phyloP scores from a whole-genome alignment of 345 rosid species.

The Syzygium oleosum region DNA sequence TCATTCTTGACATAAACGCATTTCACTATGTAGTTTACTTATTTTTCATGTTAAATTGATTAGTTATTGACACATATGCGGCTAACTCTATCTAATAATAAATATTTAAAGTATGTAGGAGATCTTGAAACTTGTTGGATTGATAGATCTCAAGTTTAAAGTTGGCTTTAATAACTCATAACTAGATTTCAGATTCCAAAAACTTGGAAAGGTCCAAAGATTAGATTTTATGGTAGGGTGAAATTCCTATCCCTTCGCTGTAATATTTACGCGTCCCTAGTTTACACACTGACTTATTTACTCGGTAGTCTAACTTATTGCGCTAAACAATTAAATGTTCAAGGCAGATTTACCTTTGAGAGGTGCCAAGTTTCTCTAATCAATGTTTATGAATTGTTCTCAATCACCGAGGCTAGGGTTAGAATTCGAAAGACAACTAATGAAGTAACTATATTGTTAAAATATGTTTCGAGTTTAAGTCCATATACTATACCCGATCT shows the following conservation, averaged over 20 bases:
- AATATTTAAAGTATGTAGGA: neutral
- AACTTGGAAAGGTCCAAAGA: neutral
- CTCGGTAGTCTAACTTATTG: neutral
- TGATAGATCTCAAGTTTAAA: neutral
- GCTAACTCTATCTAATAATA: neutral
- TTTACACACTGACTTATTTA: neutral
- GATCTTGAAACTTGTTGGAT: neutral
- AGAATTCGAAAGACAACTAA: neutral
- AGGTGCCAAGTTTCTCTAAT: neutral
- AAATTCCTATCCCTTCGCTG: neutral
- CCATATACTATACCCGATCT: too few species aligned
- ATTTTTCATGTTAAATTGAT: neutral
- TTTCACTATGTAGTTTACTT: neutral
- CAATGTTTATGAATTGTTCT: neutral
- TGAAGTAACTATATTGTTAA: neutral
- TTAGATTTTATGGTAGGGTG: neutral
- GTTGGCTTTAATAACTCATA: neutral
- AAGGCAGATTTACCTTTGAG: neutral
- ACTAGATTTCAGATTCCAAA: neutral
- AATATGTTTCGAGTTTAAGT: too few species aligned
- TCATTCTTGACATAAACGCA: neutral
- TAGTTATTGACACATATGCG: neutral
- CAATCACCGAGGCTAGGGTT: neutral
- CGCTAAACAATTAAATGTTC: neutral
- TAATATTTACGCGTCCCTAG: neutral